Conservation (phyloP, 805 yeast genomes). For the Pichia exigua region DNA sequence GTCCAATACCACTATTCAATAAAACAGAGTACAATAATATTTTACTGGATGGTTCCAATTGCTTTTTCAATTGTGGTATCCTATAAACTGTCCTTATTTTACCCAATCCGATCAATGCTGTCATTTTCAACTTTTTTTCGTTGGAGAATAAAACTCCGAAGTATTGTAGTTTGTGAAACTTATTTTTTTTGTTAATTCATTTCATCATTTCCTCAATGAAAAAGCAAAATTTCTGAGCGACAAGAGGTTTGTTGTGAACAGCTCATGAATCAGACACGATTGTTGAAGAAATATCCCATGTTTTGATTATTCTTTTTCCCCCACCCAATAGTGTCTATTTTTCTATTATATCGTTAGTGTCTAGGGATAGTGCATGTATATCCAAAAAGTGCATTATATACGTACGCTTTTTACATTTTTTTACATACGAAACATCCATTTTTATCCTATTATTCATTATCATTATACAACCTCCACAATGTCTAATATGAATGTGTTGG, state of each 20-base stretch:
- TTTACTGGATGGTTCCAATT: not conserved
- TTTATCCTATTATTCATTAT: not conserved
- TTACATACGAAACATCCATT: not conserved
- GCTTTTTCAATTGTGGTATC: not conserved
- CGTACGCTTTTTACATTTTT: not conserved
- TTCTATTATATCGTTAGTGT: not conserved
- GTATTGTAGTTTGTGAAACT: not conserved
- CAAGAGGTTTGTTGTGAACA: not conserved
- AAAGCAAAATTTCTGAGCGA: not conserved
- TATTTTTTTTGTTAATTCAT: too few species aligned
- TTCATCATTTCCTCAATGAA: too few species aligned
- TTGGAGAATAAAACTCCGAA: not conserved
- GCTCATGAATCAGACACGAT: not conserved
- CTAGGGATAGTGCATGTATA: not conserved
- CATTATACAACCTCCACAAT: not conserved
- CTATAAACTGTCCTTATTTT: not conserved
- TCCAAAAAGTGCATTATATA: not conserved
- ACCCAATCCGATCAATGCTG: not conserved
- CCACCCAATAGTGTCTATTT: not conserved
- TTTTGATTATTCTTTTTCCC: not conserved
- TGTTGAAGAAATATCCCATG: not conserved
- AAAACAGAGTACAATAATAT: not conserved
- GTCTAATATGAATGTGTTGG: conserved; percentile 59
- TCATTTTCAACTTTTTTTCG: not conserved
- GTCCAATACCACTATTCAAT: not conserved